Base-by-base conservation (phyloP, 2,329 filamentous ascomycete genomes). In the Beauveria varroae region DNA sequence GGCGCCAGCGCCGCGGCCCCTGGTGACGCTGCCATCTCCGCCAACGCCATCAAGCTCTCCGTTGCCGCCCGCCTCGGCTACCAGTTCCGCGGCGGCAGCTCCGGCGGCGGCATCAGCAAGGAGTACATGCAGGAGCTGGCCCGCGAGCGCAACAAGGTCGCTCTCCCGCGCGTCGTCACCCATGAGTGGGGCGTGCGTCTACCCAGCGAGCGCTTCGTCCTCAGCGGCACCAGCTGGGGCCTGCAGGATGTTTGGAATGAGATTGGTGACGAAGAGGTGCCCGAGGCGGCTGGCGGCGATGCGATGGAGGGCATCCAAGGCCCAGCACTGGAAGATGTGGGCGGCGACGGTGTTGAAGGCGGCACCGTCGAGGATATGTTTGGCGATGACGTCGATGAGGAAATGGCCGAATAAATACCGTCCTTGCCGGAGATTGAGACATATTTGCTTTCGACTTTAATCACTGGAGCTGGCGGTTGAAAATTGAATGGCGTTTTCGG, bases 101-200 rank as follows among this genome's bases (percentile, higher is more conserved):
- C 78, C 20, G 79, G 76, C 9, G 76, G 81, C 40, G 83, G 82
- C 9, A 76, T 84, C 56, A 83, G 79, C 72, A 93, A 93, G 70
- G 90, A 93, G 66, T 92, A 89, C 73, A 80, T 93, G 77, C 76
- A 87, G 61, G 88, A 92, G 71, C 77, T 91, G n/a, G 90, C 89
- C 14, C 79, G 81, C 64, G 86, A 89, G 70, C 78, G 86, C 65
- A 92, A 92, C 74, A 84, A 83, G 67, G 78, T 88, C 30, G 82
- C 81, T 1, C 74, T 92, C 64, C 86, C 86, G 22, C 80, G 81
- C 63, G 82, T 89, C 18, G 76, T 82, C 14, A 79, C 82, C 47
- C 84, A 83, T 67, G 86, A 89, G 69, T 89, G 86, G 85, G 86
- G 86, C 26, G 80, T 88, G 7, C 76, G 86, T 12, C 72, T 89